Evolutionary conservation across 2,329 filamentous ascomycete species (phyloP), one percentile per base, ranked within the genome.

Genomic region (Monilinia vaccinii-corymbosi): DNA sequence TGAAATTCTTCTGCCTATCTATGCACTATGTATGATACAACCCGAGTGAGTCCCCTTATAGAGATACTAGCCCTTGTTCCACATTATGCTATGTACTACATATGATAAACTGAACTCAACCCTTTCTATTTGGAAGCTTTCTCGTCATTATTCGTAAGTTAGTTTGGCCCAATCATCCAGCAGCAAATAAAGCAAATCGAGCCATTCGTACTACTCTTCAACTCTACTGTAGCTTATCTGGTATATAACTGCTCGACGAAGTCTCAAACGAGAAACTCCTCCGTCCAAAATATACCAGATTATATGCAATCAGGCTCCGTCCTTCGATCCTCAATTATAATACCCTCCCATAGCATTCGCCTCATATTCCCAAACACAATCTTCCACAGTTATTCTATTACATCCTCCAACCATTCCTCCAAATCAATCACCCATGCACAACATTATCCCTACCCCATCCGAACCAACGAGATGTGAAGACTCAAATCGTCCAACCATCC

Each of bases 11-110:
- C 38, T 44, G 28, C 38, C 51, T 55, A 44, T 55, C 28, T 44
- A 44, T 55, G 51, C 34, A 44, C 51, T 44, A 18, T 53, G 50
- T 44, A 18, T 53, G 50, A 53, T 53, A 18, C n/a, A 53, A 44
- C 38, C 51, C 38, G 13, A 44, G 38, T 44, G 23, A 32, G 38
- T 18, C 1, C 51, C 18, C 38, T 44, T 25, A 21, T 42, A 28
- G 51, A 44, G 38, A 55, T 23, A 44, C 38, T 13, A 32, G 40
- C 40, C n/a, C 13, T 44, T 32, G 28, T 34, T 44, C 18, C 21
- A 45, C 42, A 45, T 18, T 25, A 55, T 44, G 28, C 38, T 38
- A 55, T 55, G 28, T 38, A 55, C 38, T 13, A 55, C 31, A 53
- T n/a, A 53, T 31, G 25, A 32, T 21, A 21, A 42, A 32, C 16